Evolutionary conservation across 169 alveolate species (phyloP), one percentile per base, ranked within the genome.

Genomic region (Eimeria acervulina): DNA sequence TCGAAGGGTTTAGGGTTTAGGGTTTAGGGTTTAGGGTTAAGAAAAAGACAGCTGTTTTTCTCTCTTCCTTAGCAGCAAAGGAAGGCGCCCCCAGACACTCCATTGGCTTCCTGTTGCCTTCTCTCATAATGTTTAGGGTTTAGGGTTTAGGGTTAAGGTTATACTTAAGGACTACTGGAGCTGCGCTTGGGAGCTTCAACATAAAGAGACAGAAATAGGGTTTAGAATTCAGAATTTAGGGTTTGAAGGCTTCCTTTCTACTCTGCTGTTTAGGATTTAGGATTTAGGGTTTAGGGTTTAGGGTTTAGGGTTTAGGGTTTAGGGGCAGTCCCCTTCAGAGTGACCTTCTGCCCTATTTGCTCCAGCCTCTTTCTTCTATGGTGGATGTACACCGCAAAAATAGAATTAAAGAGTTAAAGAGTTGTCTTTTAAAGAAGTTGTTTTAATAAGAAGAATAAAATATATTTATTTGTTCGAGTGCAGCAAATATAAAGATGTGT

Each of bases 261-360:
- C 36, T 63, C 3, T 6, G n/a, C 28, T 4, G 74, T 63, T n/a
- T 68, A n/a, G 38, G 42, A 3, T 68, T 17, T 68, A 33, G 38
- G 19, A n/a, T 23, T n/a, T 17, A 33, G 42, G 80, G 42, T n/a
- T 28, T 68, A 68, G 80, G 80, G 80, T 68, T 68, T 68, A 68
- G 80, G 80, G 80, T 68, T 68, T 68, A 68, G 80, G 80, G 80
- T 68, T 68, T 68, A 68, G 80, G 80, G 80, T 68, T 68, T 68
- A 68, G 80, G 40, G 80, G 6, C 26, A 19, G 66, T 52, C 19
- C 19, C 26, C 26, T 52, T 13, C 66, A 52, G 66, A 52, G 66
- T 15, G 5, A 8, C 8, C n/a, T n/a, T 47, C 74, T 63, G n/a
- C 8, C 36, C 5, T 21, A n/a, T 6, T n/a, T n/a, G 74, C n/a